Conservation (phyloP, 306 rosid species). For the Crataegus laevigata region DNA sequence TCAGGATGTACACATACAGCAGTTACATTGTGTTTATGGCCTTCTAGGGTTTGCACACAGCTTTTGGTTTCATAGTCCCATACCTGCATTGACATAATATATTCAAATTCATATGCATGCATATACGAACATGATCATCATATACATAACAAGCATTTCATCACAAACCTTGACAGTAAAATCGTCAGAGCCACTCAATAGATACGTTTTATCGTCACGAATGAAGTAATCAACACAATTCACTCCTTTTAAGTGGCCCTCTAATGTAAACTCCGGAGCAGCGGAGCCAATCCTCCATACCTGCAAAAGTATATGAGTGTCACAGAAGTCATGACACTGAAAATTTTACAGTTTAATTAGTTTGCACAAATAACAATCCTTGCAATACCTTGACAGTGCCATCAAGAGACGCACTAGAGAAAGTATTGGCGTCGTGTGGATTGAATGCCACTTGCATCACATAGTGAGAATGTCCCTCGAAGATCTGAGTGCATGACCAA, state of each 20-base stretch:
- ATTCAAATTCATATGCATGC: not conserved
- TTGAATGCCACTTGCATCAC: slow-evolving; percentile 59
- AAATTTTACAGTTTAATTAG: not conserved
- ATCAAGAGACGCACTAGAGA: slow-evolving; percentile 56
- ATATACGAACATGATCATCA: not conserved
- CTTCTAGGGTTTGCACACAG: slow-evolving; percentile 44
- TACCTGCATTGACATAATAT: slow-evolving; percentile 17
- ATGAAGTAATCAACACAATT: slow-evolving; percentile 43
- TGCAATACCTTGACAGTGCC: slow-evolving; percentile 46
- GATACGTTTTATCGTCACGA: slow-evolving; percentile 23
- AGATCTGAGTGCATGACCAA: slow-evolving; percentile 39
- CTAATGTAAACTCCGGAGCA: slow-evolving; percentile 29
- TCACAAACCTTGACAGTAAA: slow-evolving; percentile 42
- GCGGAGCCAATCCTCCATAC: slow-evolving; percentile 52
- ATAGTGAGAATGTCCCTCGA: slow-evolving; percentile 59
- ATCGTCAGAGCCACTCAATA: slow-evolving; percentile 69
- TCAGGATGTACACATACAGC: slow-evolving; percentile 41
- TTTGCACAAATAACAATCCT: not conserved
- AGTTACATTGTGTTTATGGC: slow-evolving; percentile 47
- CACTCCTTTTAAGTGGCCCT: slow-evolving; percentile 60
- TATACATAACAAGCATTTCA: not conserved
- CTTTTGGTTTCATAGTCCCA: slow-evolving; percentile 40
- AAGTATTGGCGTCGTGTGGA: slow-evolving; percentile 28
- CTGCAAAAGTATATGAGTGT: slow-evolving; percentile 14
- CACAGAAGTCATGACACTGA: not conserved